Evolutionary conservation across 2,329 filamentous ascomycete genomes (phyloP).

Genomic region (Paecilomyces dactylethromorphus): DNA sequence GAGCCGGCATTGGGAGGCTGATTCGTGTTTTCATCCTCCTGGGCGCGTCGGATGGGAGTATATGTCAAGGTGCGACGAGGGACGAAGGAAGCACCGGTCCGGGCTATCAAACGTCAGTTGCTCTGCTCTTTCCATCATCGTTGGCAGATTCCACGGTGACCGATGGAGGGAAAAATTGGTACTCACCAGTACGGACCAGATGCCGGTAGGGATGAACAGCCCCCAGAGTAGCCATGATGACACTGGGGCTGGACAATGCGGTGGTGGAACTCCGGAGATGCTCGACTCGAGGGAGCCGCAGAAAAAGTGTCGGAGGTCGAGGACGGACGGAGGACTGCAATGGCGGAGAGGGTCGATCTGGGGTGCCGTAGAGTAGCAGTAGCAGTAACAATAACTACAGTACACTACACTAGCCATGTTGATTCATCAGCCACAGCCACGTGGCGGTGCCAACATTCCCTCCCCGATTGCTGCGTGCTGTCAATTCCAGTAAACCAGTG

Average conservation of each 20-base stretch:
- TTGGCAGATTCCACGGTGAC: neutral
- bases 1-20: constrained; percentile 1
- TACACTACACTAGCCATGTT: neutral
- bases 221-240: constrained; percentile 33
- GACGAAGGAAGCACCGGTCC: constrained; percentile 24
- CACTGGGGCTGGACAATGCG: constrained; percentile 6
- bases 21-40: constrained; percentile 16
- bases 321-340: neutral
- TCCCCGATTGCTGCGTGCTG: too few species aligned
- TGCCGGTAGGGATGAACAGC: constrained; percentile 30
- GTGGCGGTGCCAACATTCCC: neutral
- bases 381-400: too few species aligned
- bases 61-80: constrained; percentile 31
- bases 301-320: neutral
- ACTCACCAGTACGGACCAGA: constrained; percentile 31
- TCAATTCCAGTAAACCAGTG: too few species aligned
- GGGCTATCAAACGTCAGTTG: constrained; percentile 16
- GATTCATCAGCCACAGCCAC: too few species aligned
- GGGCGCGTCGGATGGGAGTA: constrained; percentile 21
- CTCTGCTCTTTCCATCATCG: neutral
- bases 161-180: neutral
- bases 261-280: constrained; percentile 9
- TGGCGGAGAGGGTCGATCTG: neutral
- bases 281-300: neutral
- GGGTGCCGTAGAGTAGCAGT: neutral